A percentile compares a stretch with the other conserved stretches of the same genome.
Conservation (phyloP, 2,329 filamentous ascomycete genomes). For the Botrytis pseudocinerea region DNA sequence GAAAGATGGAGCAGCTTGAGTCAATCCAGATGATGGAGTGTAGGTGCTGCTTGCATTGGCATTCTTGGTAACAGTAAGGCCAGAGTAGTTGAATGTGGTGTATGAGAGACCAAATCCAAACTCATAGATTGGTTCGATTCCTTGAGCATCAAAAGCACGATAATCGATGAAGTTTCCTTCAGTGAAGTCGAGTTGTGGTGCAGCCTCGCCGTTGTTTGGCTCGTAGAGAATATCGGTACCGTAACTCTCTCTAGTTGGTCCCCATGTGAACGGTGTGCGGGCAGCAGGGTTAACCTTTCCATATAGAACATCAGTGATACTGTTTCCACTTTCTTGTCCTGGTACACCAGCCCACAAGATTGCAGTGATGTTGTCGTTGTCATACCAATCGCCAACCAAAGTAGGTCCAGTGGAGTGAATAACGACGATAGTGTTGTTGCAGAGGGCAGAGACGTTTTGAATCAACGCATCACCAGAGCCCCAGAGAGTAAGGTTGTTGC, state of each 20-base stretch:
- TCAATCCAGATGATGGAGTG: conserved; percentile 60
- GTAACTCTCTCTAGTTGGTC: conserved; percentile 51
- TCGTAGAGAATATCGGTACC: conserved; percentile 50
- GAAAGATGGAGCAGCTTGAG: conserved; percentile 62
- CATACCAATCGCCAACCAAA: conserved; percentile 71
- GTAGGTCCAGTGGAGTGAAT: conserved; percentile 85
- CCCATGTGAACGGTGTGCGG: conserved; percentile 80
- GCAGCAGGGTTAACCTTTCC: conserved; percentile 75
- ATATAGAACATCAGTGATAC: conserved; percentile 80
- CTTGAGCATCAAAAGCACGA: conserved; percentile 66
- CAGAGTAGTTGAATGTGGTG: conserved; percentile 75
- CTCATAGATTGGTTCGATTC: conserved; percentile 71
- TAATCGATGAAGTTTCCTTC: conserved; percentile 85
- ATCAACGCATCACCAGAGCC: conserved; percentile 77
- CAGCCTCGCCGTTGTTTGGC: conserved; percentile 65
- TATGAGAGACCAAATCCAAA: conserved; percentile 82
- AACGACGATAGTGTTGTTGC: conserved; percentile 88
- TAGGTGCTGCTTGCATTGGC: conserved; percentile 30
- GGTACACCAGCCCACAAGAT: conserved; percentile 81
- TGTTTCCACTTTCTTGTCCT: conserved; percentile 80
- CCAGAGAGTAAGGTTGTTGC: conserved; percentile 92
- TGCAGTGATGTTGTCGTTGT: conserved; percentile 77
- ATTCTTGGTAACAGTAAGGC: conserved; percentile 50
- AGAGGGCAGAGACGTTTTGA: conserved; percentile 72
- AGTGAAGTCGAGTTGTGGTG: conserved; percentile 71